phyloP scores from a whole-genome alignment of 805 yeast species.

The Nakazawaea wickerhamii region DNA sequence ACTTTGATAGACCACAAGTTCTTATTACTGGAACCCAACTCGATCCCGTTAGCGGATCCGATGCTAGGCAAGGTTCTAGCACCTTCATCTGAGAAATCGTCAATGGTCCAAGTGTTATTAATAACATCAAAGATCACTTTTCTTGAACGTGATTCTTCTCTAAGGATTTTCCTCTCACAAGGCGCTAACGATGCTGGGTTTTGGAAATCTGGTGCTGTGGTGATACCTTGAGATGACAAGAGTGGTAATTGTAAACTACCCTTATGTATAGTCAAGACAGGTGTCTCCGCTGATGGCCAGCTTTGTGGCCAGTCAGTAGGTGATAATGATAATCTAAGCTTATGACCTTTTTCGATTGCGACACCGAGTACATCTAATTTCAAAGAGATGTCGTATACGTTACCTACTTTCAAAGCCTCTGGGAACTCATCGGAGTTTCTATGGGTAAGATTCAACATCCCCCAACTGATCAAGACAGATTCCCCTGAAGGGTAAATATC shows the following conservation, averaged over 20 bases:
- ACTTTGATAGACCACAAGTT: slow-evolving; percentile 33
- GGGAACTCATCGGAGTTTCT: slow-evolving; percentile 37
- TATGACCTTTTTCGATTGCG: slow-evolving; percentile 31
- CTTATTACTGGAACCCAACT: slow-evolving; percentile 34
- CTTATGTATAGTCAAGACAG: slow-evolving; percentile 28
- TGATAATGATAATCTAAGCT: slow-evolving; percentile 34
- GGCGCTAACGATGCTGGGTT: slow-evolving; percentile 25
- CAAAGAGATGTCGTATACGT: slow-evolving; percentile 29
- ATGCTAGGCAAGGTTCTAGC: slow-evolving; percentile 26
- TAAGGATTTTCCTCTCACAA: slow-evolving; percentile 22
- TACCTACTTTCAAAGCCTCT: slow-evolving; percentile 25
- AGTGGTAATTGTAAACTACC: slow-evolving; percentile 28
- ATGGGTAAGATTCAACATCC: slow-evolving; percentile 37
- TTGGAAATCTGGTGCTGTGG: slow-evolving; percentile 23
- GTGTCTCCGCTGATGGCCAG: slow-evolving; percentile 40
- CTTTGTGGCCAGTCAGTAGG: slow-evolving; percentile 44
- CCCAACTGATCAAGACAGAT: slow-evolving; percentile 38
- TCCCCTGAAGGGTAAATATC: slow-evolving; percentile 37
- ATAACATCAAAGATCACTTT: slow-evolving; percentile 27
- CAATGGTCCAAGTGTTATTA: slow-evolving; percentile 28
- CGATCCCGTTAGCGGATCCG: slow-evolving; percentile 31
- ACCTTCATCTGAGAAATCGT: slow-evolving; percentile 33
- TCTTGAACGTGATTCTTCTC: slow-evolving; percentile 21
- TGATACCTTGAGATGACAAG: slow-evolving; percentile 17
- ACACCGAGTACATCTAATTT: slow-evolving; percentile 37